Conservation (phyloP, 352 stramenopile species). For the Pythium chondricola region DNA sequence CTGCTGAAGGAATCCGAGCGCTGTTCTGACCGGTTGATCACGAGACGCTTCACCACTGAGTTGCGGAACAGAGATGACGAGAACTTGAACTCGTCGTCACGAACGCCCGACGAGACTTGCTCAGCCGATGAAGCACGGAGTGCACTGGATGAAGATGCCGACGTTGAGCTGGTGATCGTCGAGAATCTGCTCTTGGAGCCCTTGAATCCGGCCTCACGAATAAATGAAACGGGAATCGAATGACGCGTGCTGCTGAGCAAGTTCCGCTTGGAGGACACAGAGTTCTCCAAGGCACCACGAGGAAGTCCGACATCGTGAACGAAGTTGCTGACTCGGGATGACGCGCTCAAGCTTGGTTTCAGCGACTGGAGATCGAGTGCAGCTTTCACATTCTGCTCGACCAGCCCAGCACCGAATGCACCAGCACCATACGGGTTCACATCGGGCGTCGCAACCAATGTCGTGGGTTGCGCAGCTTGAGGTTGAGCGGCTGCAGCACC, state of each 20-base stretch:
- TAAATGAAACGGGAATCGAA: conserved; percentile 64
- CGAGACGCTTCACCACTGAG: conserved; percentile 17
- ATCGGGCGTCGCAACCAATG: conserved; percentile 42
- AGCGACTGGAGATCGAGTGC: conserved; percentile 19
- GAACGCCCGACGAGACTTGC: neutral
- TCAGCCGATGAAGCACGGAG: conserved; percentile 14
- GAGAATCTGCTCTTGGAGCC: conserved; percentile 57
- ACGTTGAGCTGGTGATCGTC: conserved; percentile 33
- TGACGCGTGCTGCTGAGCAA: conserved; percentile 24
- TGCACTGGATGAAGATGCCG: conserved; percentile 9
- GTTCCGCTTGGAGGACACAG: conserved; percentile 51
- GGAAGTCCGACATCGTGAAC: conserved; percentile 68
- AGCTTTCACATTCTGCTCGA: conserved; percentile 39
- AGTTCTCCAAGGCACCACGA: conserved; percentile 45
- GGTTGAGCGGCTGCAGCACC: neutral
- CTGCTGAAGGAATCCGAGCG: conserved; percentile 3
- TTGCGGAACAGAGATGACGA: conserved; percentile 27
- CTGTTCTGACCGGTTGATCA: conserved; percentile 18
- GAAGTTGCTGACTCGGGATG: conserved; percentile 50
- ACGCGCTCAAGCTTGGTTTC: conserved; percentile 29
- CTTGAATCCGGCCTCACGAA: conserved; percentile 63
- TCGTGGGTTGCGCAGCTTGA: conserved; percentile 14
- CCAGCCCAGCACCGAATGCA: conserved; percentile 32
- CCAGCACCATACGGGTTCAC: conserved; percentile 54
- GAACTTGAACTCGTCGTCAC: conserved; percentile 26